A percentile compares a stretch with the other conserved stretches of the same genome.
Conservation (phyloP, 139 green algal genomes). For the Pseudopediastrum boryanum region DNA sequence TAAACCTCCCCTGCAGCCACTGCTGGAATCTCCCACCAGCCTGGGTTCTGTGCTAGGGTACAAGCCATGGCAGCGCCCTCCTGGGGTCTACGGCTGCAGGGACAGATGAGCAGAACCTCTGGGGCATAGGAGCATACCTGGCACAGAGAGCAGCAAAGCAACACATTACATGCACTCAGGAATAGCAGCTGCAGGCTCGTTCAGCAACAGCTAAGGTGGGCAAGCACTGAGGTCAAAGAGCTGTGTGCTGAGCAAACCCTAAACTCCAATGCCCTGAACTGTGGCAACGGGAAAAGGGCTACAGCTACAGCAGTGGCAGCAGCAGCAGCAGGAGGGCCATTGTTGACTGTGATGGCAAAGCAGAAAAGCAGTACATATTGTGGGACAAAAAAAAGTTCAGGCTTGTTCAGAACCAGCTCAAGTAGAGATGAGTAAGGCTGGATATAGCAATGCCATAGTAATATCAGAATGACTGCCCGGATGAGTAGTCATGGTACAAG, state of each 20-base stretch:
- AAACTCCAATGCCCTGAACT: neutral
- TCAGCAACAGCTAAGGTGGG: neutral
- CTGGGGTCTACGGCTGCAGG: slow-evolving; percentile 20
- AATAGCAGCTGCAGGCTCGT: slow-evolving; percentile 5
- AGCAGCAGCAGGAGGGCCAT: neutral
- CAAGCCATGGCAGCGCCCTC: slow-evolving; percentile 8
- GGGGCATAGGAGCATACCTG: too few relatives aligned
- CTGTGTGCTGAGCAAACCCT: neutral
- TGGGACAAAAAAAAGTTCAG: neutral
- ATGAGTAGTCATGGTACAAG: too few relatives aligned
- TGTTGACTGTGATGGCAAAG: too few relatives aligned
- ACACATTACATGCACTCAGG: slow-evolving; percentile 11
- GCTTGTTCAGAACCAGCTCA: neutral
- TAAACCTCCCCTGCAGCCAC: slow-evolving; percentile 14
- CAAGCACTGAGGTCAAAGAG: neutral
- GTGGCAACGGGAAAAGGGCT: neutral
- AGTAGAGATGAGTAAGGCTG: neutral
- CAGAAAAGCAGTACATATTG: too few relatives aligned
- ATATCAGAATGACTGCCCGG: neutral
- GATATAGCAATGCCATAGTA: neutral
- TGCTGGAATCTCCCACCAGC: slow-evolving; percentile 1
- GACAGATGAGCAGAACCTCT: slow-evolving; percentile 14
- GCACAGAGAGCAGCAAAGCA: too few relatives aligned
- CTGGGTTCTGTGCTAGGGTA: slow-evolving; percentile 2
- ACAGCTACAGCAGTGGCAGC: neutral